Conservation (phyloP, 305 asterid genomes). For the Ajuga reptans region DNA sequence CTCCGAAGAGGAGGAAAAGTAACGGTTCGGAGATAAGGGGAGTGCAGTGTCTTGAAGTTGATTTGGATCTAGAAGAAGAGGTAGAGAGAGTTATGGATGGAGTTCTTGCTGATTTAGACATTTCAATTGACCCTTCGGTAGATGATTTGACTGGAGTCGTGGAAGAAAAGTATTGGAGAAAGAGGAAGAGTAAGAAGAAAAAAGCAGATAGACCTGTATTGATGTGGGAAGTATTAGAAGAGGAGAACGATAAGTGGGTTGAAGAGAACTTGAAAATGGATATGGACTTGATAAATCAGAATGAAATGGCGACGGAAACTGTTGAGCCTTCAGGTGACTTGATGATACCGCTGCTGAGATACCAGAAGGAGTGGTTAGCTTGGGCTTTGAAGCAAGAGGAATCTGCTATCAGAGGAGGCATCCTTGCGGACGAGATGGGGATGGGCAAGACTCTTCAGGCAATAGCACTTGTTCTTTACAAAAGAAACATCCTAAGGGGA, state of each 20-base stretch:
- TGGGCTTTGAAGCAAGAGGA: conserved; percentile 92
- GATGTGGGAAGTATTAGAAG: conserved; percentile 68
- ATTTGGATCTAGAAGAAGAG: conserved; percentile 28
- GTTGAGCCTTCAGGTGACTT: conserved; percentile 64
- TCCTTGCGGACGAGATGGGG: conserved; percentile 98
- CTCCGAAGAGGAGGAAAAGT: conserved; percentile 39
- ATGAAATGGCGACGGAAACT: conserved; percentile 48
- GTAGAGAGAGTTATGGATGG: conserved; percentile 1
- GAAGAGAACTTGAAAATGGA: conserved; percentile 45
- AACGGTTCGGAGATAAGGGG: conserved; percentile 23
- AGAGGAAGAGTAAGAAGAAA: conserved; percentile 42
- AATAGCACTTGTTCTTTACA: conserved; percentile 80
- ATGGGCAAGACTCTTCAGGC: conserved; percentile 98
- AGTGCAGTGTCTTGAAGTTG: conserved; percentile 15
- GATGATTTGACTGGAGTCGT: conserved; percentile 2
- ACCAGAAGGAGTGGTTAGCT: conserved; percentile 92
- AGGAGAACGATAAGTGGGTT: conserved; percentile 62
- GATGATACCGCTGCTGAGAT: conserved; percentile 69
- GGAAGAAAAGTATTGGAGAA: conserved; percentile 21
- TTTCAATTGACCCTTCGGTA: not conserved
- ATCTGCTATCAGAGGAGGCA: conserved; percentile 69
- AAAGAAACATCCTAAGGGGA: conserved; percentile 43
- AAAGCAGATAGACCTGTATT: conserved; percentile 38
- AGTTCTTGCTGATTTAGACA: conserved; percentile 16
- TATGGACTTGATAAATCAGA: conserved; percentile 48